These are phyloP conservation scores for Daphne laureola DNA, from an alignment of 441 rosid genomes.

Conservation along the genomic window DNA sequence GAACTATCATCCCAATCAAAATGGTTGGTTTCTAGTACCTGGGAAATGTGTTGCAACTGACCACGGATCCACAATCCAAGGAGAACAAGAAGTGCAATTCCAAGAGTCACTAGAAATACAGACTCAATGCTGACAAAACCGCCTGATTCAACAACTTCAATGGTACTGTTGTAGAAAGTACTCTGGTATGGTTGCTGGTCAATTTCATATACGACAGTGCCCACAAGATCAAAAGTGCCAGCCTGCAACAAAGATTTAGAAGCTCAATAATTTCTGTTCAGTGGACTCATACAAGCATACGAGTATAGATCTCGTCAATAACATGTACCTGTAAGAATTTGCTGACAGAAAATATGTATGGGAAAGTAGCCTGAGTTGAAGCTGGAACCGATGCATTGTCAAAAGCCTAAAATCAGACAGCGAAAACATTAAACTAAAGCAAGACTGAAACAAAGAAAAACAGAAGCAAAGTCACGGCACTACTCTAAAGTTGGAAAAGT, in stretches of 20 bases:
- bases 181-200: constrained; percentile 73
- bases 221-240: constrained; percentile 96
- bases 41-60: constrained; percentile 70
- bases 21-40: constrained; percentile 36
- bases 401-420: constrained; percentile 52
- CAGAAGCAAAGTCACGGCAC: too few species aligned
- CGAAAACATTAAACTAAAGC: too few species aligned
- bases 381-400: constrained; percentile 82
- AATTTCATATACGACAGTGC: constrained; percentile 72
- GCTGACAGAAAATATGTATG: constrained; percentile 83
- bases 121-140: constrained; percentile 81
- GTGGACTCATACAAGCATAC: not conserved
- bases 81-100: constrained; percentile 73
- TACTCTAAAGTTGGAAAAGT: too few species aligned
- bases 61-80: constrained; percentile 83
- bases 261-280: constrained; percentile 7
- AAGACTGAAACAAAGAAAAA: too few species aligned
- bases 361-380: constrained; percentile 81
- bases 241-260: constrained; percentile 40
- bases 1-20: constrained; percentile 3
- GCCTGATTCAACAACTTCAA: constrained; percentile 89
- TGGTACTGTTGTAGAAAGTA: constrained; percentile 82
- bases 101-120: constrained; percentile 83
- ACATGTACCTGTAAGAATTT: constrained; percentile 80
- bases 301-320: constrained; percentile 3